Evolutionary conservation across 306 rosid genomes (phyloP).

Genomic region (Malus domestica): DNA sequence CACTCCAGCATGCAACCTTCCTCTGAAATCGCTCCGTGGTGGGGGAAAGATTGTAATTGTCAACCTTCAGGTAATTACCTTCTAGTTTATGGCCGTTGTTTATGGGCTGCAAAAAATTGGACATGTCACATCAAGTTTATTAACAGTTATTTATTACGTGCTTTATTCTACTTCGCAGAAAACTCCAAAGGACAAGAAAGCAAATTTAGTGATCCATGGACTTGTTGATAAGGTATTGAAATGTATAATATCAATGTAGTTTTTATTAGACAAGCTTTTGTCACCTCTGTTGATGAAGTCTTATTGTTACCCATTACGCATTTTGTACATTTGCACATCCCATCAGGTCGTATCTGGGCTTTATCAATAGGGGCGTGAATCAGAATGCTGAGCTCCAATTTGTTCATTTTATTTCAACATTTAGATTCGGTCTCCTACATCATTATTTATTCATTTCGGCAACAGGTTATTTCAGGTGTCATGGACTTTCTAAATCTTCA

Average conservation of each 20-base stretch:
- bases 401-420: conserved; percentile 3
- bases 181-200: conserved; percentile 97
- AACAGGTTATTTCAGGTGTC: conserved; percentile 82
- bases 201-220: conserved; percentile 83
- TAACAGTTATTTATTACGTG: conserved; percentile 9
- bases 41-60: conserved; percentile 95
- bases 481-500: conserved; percentile 64
- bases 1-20: conserved; percentile 98
- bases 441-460: conserved; percentile 16
- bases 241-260: background rate
- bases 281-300: background rate
- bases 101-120: background rate
- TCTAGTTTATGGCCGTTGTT: conserved; percentile 10
- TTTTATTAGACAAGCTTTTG: background rate
- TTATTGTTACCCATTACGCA: background rate
- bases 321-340: background rate
- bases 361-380: background rate
- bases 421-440: conserved; percentile 11
- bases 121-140: background rate
- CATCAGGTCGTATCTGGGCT: background rate
- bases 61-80: conserved; percentile 77
- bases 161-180: conserved; percentile 49
- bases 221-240: conserved; percentile 75
- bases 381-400: conserved; percentile 5
- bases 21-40: conserved; percentile 83